Percentiles rank a stretch among this genome's conserved stretches.
Conservation (phyloP, 805 yeast species). For the Pichia deserticola region DNA sequence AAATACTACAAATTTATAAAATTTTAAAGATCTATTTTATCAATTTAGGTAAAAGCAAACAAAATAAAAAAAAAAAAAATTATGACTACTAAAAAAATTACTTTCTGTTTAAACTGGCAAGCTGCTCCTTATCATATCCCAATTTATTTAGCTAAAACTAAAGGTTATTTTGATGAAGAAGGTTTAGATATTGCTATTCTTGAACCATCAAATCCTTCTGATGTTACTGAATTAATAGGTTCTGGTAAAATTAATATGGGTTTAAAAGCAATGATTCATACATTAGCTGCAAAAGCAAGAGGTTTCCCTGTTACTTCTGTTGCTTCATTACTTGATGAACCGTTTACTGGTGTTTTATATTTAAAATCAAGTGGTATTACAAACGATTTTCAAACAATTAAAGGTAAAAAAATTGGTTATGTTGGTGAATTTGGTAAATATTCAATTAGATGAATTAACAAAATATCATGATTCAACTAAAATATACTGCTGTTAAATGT, state of each 20-base stretch:
- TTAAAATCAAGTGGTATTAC: conserved; percentile 45
- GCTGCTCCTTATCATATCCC: conserved; percentile 53
- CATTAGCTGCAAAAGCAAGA: conserved; percentile 52
- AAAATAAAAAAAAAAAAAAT: no score
- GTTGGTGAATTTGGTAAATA: conserved; percentile 56
- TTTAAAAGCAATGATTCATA: conserved; percentile 53
- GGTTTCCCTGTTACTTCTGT: conserved; percentile 51
- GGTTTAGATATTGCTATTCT: conserved; percentile 45
- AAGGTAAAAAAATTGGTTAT: conserved; percentile 48
- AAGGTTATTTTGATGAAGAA: conserved; percentile 43
- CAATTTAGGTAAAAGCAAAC: no score
- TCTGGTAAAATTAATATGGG: conserved; percentile 54
- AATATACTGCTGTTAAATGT: conserved; percentile 49
- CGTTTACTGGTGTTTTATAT: conserved; percentile 49
- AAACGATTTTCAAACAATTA: conserved; percentile 42
- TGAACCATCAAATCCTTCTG: conserved; percentile 52
- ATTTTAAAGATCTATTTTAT: no score
- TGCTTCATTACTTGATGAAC: conserved; percentile 49
- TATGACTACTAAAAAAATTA: conserved; percentile 36
- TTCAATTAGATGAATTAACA: conserved; percentile 49
- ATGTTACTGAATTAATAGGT: conserved; percentile 50
- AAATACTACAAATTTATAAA: no score
- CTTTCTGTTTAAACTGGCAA: conserved; percentile 48
- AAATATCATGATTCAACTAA: conserved; percentile 51
- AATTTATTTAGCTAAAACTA: conserved; percentile 40